These are phyloP conservation scores for Dactylorhiza incarnata DNA, from an alignment of 106 monocot species.

Conservation along the genomic window DNA sequence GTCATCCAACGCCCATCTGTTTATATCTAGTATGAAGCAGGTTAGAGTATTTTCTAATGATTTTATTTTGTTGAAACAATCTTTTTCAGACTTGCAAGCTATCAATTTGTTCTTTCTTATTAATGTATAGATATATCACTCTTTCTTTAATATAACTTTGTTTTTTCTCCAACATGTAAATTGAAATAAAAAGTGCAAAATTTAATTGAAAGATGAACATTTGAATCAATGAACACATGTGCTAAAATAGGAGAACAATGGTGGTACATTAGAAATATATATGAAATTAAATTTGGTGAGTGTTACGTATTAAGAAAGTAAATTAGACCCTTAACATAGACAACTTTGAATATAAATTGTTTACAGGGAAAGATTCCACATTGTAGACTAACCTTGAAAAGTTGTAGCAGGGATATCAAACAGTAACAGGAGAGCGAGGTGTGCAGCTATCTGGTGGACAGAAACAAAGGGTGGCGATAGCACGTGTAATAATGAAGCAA, in stretches of 20 bases:
- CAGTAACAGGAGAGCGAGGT: slow-evolving; percentile 14
- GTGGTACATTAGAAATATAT: not conserved
- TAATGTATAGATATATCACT: not conserved
- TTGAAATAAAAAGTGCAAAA: too few species aligned
- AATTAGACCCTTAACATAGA: too few species aligned
- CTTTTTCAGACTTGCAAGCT: too few species aligned
- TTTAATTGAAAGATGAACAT: too few species aligned
- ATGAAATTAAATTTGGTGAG: not conserved
- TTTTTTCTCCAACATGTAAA: too few species aligned
- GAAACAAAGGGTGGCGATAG: slow-evolving; percentile 16
- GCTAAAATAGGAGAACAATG: not conserved
- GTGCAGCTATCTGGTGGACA: slow-evolving; percentile 16
- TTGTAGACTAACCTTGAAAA: not conserved
- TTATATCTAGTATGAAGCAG: slow-evolving; percentile 11
- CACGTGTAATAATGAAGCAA: slow-evolving; percentile 12
- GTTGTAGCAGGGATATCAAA: slow-evolving; percentile 6
- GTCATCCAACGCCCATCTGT: slow-evolving; percentile 17
- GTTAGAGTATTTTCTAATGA: not conserved
- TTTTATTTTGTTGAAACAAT: not conserved
- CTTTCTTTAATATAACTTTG: not conserved
- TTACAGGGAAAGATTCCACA: not conserved
- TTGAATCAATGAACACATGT: not conserved
- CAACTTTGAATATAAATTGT: not conserved
- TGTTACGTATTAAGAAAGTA: too few species aligned
- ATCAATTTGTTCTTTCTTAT: too few species aligned